Conservation (phyloP, 176 grass and related monocot genomes). For the Stipa capillata region DNA sequence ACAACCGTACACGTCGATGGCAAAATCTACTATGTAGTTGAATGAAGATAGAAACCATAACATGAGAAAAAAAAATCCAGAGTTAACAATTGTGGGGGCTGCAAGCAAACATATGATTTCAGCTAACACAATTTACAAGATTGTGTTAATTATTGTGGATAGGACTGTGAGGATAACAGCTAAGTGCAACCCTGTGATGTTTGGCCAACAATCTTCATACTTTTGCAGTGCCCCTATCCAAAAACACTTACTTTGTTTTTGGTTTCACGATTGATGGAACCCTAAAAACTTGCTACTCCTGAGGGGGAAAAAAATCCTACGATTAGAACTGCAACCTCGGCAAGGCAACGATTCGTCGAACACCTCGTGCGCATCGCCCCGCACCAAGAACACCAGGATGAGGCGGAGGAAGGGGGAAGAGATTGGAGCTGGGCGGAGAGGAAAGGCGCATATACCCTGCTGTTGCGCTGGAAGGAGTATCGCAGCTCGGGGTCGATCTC, state of each 20-base stretch:
- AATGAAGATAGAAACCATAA: neutral
- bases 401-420: neutral
- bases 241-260: neutral
- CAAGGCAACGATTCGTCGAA: neutral
- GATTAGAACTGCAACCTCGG: neutral
- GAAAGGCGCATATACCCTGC: neutral
- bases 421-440: neutral
- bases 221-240: neutral
- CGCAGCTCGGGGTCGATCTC: constrained; percentile 76
- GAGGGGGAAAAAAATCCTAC: too few relatives aligned
- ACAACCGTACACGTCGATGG: neutral
- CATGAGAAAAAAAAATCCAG: neutral
- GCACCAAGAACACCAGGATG: neutral
- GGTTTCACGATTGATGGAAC: neutral
- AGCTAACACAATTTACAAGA: neutral
- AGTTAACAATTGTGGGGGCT: neutral
- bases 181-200: neutral
- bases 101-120: neutral
- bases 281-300: neutral
- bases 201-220: neutral
- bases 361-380: neutral
- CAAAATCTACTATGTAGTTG: neutral
- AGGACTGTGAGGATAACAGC: neutral
- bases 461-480: constrained; percentile 57
- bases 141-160: neutral